Evolutionary conservation across 108 stramenopile genomes (phyloP).

Genomic region (Cyclostephanos invisitatus): DNA sequence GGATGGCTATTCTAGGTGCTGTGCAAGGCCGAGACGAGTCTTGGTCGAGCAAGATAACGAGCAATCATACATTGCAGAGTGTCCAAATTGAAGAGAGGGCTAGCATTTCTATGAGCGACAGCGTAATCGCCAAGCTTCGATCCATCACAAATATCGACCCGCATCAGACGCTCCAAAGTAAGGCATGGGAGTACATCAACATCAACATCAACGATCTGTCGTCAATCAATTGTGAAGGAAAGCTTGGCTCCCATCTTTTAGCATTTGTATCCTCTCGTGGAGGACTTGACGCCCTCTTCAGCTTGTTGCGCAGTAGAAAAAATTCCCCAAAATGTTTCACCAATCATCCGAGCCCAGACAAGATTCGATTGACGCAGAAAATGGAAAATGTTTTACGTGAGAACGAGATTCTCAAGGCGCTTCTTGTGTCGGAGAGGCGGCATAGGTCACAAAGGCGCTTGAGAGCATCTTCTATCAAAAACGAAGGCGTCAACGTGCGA

Average conservation of each 20-base stretch:
- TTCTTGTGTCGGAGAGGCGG: too few species aligned
- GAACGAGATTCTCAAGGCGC: too few species aligned
- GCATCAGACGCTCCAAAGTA: conserved; percentile 27
- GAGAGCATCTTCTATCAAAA: too few species aligned
- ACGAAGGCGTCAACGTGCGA: too few species aligned
- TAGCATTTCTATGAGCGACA: conserved; percentile 12
- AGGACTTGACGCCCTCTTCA: neutral
- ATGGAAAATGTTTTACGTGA: too few species aligned
- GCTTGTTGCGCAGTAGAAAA: neutral
- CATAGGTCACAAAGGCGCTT: too few species aligned
- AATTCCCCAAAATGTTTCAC: too few species aligned
- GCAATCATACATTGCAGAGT: conserved; percentile 38
- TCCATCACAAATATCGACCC: conserved; percentile 18
- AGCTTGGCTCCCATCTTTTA: neutral
- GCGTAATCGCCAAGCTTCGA: conserved; percentile 21
- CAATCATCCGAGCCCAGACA: too few species aligned
- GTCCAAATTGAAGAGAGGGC: conserved; percentile 32
- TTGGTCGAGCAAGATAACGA: conserved; percentile 21
- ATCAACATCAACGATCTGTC: conserved; percentile 26
- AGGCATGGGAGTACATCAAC: conserved; percentile 31
- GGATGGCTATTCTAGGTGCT: conserved; percentile 17
- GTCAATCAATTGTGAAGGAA: neutral
- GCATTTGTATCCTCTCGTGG: conserved; percentile 1
- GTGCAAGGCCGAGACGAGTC: conserved; percentile 22
- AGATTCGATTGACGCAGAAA: too few species aligned